Evolutionary conservation across 257 asterid genomes (phyloP), one percentile per base, ranked within the genome.

Genomic region (Mentha longifolia): DNA sequence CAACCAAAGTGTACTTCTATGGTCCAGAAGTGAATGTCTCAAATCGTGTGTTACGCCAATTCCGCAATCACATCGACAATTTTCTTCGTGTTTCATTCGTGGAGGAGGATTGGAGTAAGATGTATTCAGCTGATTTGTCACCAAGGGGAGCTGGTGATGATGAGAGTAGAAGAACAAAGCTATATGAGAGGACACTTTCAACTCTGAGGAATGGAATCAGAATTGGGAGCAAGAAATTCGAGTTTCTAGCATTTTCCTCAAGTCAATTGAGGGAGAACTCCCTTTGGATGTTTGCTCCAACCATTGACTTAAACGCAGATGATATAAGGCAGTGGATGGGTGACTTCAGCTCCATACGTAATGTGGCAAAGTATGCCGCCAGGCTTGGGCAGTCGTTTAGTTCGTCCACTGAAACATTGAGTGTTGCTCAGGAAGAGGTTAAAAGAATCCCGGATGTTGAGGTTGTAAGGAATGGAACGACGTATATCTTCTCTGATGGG

Each of bases 381-480:
- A 86, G 98, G 77, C 97, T 93, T 22, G 98, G 96, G 11, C 97
- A 91, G 68, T 91, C 97, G 5, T 92, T 92, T 41, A 83, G 97
- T 73, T 92, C 98, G 35, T 91, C 98, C n/a, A 88, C 67, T 0
- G 98, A 93, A 71, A 89, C 97, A 1, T 72, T 86, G 9, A 86
- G 78, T 60, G 96, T 91, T 57, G 30, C 15, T 9, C 64, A 51
- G 77, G 52, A 77, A 52, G 97, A 94, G 78, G 61, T 83, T 67
- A 81, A 86, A 45, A 41, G 22, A 33, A 87, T 88, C 70, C 76
- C 76, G 0, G 98, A 93, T 30, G 70, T 31, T 45, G 37, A 64
- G 20, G 54, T 50, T 45, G 70, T 64, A 13, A 20, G 15, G 15
- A 8, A 25, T 19, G 73, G 77, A 33, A 75, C 70, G 13, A 78